phyloP scores from a whole-genome alignment of 176 grass and related monocot genomes.

The Hyparrhenia diplandra region DNA sequence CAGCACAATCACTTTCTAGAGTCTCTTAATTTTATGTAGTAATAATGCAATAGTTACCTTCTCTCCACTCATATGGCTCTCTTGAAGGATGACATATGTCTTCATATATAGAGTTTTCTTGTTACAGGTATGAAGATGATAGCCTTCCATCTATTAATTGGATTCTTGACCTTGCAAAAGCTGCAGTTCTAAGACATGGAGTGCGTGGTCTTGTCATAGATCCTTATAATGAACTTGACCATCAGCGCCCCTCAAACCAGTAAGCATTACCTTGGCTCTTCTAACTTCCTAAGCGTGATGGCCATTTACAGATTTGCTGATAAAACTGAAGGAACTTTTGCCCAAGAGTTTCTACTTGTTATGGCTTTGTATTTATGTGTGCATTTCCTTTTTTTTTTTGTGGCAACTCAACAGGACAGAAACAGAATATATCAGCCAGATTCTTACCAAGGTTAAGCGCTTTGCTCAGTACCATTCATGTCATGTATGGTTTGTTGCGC shows the following conservation, averaged over 20 bases:
- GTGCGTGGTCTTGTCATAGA: constrained; percentile 94
- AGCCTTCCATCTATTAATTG: constrained; percentile 73
- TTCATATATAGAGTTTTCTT: background rate
- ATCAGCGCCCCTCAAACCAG: constrained; percentile 76
- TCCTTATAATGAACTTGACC: constrained; percentile 98
- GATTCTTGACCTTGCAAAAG: constrained; percentile 87
- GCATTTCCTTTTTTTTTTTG: background rate
- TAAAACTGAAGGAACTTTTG: background rate
- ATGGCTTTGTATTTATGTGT: background rate
- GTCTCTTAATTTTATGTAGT: too few species aligned
- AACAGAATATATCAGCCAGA: constrained; percentile 95
- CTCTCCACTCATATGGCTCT: background rate
- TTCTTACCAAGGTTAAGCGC: constrained; percentile 85
- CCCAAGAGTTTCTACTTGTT: background rate
- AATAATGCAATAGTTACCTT: background rate
- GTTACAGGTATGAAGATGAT: constrained; percentile 77
- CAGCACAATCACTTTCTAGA: background rate
- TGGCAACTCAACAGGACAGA: constrained; percentile 56
- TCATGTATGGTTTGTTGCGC: constrained; percentile 99
- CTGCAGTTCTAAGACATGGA: constrained; percentile 81
- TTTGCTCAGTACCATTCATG: constrained; percentile 96
- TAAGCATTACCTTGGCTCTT: constrained; percentile 21
- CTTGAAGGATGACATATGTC: background rate
- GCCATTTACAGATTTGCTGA: background rate
- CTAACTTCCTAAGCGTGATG: background rate